Evolutionary conservation across 345 rosid genomes (phyloP), one percentile per base, ranked within the genome.

Genomic region (Lagerstroemia speciosa): DNA sequence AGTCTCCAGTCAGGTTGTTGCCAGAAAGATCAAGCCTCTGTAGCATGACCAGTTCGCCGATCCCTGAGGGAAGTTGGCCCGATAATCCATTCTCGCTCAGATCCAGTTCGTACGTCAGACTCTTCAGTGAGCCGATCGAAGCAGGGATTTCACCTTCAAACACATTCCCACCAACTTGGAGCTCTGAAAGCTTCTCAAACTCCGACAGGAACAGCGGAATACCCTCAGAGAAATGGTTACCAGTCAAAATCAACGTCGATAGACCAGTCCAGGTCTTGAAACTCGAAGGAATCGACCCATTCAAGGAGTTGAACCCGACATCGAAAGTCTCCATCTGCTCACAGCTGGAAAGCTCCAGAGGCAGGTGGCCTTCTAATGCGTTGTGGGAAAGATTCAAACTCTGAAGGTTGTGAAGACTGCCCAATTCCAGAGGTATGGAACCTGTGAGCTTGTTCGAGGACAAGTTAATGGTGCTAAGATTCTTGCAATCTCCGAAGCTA

Each of bases 101-200:
- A 74, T 90, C 86, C 78, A 92, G 71, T 27, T 50, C 77, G 69
- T 86, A 89, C 8, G 43, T 79, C 69, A 92, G 81, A 33, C 63
- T 67, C 75, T 37, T 62, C 74, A 86, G 62, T 1, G 73, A 78
- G 53, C 95, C 91, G 20, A 92, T 78, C 0, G 75, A 84, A 5
- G 84, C 61, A 24, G 95, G 93, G 72, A 92, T 86, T 76, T 78
- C 80, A 15, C 98, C 96, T 43, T 85, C 85, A 9, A 92, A 79
- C 29, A 46, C 65, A 75, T 89, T 92, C 68, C 84, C 87, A 52
- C 89, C 96, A 38, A 89, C 48, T 71, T 78, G 83, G 19, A 89
- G 81, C 76, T 77, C 83, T 27, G 80, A 55, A 17, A 89, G 84
- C 76, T 61, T 72, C 43, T 71, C 71, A 30, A 89, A 74, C 68